Percentiles rank a stretch among this genome's conserved stretches.
These are phyloP conservation scores for Populus tremula DNA, from an alignment of 345 rosid species.

Conservation along the genomic window DNA sequence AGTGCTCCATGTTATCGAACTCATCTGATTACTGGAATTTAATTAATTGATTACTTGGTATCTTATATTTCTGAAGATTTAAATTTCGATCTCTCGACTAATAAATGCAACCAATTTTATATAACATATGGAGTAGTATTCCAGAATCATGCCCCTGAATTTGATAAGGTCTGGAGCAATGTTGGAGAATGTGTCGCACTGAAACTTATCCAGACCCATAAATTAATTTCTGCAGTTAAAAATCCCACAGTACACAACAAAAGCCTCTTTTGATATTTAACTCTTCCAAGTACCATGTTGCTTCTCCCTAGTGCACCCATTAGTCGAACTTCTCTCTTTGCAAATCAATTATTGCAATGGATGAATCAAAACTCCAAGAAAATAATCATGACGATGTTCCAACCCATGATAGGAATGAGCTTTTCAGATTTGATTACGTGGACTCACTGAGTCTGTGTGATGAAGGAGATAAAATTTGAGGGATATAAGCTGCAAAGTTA, in stretches of 20 bases:
- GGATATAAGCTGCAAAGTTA: no score
- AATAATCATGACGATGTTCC: not conserved
- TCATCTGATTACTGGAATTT: no score
- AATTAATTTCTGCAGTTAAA: not conserved
- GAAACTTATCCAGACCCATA: constrained; percentile 16
- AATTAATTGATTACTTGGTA: no score
- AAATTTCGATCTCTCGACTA: no score
- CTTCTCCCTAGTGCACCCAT: not conserved
- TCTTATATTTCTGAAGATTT: no score
- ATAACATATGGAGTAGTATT: no score
- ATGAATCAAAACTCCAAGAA: constrained; percentile 9
- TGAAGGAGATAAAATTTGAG: not conserved
- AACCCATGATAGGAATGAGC: not conserved
- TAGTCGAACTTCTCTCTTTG: not conserved
- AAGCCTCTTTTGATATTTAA: not conserved
- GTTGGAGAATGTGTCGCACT: constrained; percentile 7
- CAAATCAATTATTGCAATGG: constrained; percentile 14
- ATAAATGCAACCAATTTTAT: no score
- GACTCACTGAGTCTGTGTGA: not conserved
- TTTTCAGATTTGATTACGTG: not conserved
- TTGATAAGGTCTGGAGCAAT: not conserved
- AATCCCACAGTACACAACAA: not conserved
- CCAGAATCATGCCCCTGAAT: not conserved
- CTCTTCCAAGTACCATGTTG: not conserved
- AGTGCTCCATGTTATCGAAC: no score